These are phyloP conservation scores for Marsdenia floribunda DNA, from an alignment of 257 asterid genomes.

Conservation along the genomic window DNA sequence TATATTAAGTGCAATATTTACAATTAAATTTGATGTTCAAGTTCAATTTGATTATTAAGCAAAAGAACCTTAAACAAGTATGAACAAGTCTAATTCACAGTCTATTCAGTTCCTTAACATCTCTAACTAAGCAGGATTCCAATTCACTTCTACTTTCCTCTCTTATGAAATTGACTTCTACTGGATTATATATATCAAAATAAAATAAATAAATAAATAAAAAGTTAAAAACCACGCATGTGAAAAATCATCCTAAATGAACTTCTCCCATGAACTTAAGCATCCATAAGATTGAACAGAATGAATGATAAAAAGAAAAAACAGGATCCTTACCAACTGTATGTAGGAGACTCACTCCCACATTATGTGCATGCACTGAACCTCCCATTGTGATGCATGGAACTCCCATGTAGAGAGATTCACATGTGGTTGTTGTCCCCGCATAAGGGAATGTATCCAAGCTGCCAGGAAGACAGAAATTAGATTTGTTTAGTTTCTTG, in stretches of 20 bases:
- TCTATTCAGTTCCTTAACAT: too few species aligned
- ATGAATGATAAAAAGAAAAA: neutral
- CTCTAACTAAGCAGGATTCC: neutral
- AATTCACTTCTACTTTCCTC: neutral
- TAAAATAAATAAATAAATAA: too few species aligned
- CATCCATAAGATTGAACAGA: neutral
- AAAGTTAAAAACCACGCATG: neutral
- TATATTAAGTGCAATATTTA: too few species aligned
- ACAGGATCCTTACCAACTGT: conserved; percentile 64
- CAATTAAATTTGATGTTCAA: too few species aligned
- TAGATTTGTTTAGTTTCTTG: conserved; percentile 7
- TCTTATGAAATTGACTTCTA: neutral
- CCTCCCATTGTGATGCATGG: conserved; percentile 99
- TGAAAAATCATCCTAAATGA: neutral
- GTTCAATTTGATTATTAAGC: too few species aligned
- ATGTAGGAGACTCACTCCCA: conserved; percentile 82
- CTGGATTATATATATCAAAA: neutral
- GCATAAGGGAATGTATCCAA: conserved; percentile 99
- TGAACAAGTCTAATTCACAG: too few species aligned
- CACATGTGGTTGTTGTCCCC: conserved; percentile 98
- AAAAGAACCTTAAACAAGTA: too few species aligned
- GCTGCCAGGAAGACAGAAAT: conserved; percentile 31
- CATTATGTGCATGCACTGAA: conserved; percentile 91
- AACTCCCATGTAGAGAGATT: conserved; percentile 97
- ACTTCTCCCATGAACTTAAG: conserved; percentile 1